A percentile compares a stretch with the other conserved stretches of the same genome.
phyloP scores from a whole-genome alignment of 805 yeast species.

The Schwanniomyces yamadae region DNA sequence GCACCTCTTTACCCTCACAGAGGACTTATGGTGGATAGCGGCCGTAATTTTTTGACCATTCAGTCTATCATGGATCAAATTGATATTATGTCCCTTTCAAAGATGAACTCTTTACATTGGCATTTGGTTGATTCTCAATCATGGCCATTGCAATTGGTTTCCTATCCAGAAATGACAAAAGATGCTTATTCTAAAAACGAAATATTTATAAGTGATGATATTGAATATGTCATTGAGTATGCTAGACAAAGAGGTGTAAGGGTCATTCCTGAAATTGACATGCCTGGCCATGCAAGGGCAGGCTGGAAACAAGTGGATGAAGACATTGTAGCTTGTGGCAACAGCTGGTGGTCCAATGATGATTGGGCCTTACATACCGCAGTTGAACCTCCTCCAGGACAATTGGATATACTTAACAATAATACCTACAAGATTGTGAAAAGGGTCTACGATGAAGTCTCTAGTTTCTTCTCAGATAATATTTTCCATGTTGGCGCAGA shows the following conservation, averaged over 20 bases:
- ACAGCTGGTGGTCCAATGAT: constrained; percentile 24
- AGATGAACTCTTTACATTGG: constrained; percentile 42
- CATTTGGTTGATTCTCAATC: constrained; percentile 40
- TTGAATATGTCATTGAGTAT: constrained; percentile 27
- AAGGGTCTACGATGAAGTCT: constrained; percentile 33
- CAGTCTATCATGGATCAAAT: constrained; percentile 30
- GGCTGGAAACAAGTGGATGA: constrained; percentile 36
- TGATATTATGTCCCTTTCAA: constrained; percentile 36
- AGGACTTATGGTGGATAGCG: constrained; percentile 40
- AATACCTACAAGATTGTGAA: constrained; percentile 31
- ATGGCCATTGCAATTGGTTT: constrained; percentile 36
- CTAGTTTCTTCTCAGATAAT: constrained; percentile 29
- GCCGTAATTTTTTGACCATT: constrained; percentile 32
- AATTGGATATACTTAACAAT: constrained; percentile 32
- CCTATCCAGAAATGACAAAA: constrained; percentile 36
- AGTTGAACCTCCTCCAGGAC: constrained; percentile 43
- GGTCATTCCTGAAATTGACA: constrained; percentile 41
- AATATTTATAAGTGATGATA: constrained; percentile 25
- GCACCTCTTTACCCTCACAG: constrained; percentile 36
- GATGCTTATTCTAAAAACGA: constrained; percentile 38
- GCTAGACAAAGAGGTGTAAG: constrained; percentile 38
- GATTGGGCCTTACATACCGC: constrained; percentile 21
- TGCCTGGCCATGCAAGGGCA: constrained; percentile 42
- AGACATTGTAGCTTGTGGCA: constrained; percentile 29
- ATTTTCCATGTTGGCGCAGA: constrained; percentile 45